phyloP scores from a whole-genome alignment of 2,329 filamentous ascomycete genomes.

The Stagonosporopsis tanaceti region DNA sequence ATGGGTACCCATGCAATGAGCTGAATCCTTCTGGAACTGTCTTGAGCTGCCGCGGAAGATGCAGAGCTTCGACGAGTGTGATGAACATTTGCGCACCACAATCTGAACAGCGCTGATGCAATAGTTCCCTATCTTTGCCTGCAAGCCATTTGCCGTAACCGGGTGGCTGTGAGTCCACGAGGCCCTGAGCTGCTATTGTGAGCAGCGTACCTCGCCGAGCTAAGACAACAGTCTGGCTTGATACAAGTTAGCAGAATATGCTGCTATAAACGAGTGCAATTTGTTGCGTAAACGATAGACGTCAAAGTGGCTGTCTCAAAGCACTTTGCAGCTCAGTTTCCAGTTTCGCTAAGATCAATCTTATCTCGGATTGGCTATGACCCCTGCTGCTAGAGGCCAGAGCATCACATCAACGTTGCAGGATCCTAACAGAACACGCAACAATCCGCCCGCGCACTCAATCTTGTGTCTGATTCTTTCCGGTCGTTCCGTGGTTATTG shows the following conservation, averaged over 20 bases:
- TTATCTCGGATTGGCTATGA: constrained; percentile 37
- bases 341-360: constrained; percentile 32
- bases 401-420: constrained; percentile 42
- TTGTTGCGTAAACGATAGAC: neutral
- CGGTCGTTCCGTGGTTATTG: neutral
- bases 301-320: neutral
- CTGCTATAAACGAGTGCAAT: neutral
- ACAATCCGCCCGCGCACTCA: constrained; percentile 5
- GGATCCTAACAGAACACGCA: constrained; percentile 29
- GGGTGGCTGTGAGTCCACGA: neutral
- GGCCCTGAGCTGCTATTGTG: neutral
- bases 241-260: neutral
- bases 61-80: neutral
- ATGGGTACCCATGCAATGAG: constrained; percentile 15
- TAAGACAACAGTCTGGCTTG: neutral
- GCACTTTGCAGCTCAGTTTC: neutral
- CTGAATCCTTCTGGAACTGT: constrained; percentile 7
- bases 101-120: neutral
- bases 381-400: constrained; percentile 45
- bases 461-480: neutral
- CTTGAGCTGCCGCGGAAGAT: neutral
- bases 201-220: neutral
- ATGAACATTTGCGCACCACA: neutral
- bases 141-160: neutral
- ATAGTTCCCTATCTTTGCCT: neutral